phyloP scores from a whole-genome alignment of 495 filamentous ascomycete species.

The Aspergillus sclerotiicarbonarius region DNA sequence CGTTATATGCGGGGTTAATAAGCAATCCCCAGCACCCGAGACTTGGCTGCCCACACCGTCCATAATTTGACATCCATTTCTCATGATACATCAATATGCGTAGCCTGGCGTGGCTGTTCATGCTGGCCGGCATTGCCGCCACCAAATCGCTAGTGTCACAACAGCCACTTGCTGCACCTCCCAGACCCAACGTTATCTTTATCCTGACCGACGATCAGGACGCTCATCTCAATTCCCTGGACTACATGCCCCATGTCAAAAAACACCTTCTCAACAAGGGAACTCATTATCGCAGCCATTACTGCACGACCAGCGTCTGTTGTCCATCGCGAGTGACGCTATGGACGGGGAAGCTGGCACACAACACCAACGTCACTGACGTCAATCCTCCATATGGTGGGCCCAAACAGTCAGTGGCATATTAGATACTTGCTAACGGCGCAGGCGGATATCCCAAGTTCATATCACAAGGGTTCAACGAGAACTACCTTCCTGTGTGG shows the following conservation, averaged over 20 bases:
- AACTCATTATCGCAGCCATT: slow-evolving; percentile 48
- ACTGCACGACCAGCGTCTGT: slow-evolving; percentile 56
- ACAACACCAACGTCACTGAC: slow-evolving; percentile 68
- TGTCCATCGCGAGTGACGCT: slow-evolving; percentile 56
- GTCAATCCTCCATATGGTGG: slow-evolving; percentile 54
- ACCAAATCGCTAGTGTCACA: not conserved
- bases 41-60: not conserved
- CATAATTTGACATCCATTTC: not conserved
- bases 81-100: not conserved
- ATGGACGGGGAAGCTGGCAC: slow-evolving; percentile 58
- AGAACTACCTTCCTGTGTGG: slow-evolving; percentile 60
- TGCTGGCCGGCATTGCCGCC: not conserved
- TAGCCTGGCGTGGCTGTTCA: not conserved
- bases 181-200: slow-evolving; percentile 52
- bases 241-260: slow-evolving; percentile 50
- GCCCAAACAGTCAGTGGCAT: slow-evolving; percentile 10
- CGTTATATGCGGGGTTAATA: not conserved
- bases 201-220: slow-evolving; percentile 60
- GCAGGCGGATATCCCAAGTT: slow-evolving; percentile 64
- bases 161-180: not conserved
- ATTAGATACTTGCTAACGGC: not conserved
- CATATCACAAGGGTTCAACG: slow-evolving; percentile 53
- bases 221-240: slow-evolving; percentile 48
- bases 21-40: not conserved
- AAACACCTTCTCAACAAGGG: slow-evolving; percentile 47